Evolutionary conservation across 768 basidiomycete genomes (phyloP).

Genomic region (Rhizopogon vesiculosus): DNA sequence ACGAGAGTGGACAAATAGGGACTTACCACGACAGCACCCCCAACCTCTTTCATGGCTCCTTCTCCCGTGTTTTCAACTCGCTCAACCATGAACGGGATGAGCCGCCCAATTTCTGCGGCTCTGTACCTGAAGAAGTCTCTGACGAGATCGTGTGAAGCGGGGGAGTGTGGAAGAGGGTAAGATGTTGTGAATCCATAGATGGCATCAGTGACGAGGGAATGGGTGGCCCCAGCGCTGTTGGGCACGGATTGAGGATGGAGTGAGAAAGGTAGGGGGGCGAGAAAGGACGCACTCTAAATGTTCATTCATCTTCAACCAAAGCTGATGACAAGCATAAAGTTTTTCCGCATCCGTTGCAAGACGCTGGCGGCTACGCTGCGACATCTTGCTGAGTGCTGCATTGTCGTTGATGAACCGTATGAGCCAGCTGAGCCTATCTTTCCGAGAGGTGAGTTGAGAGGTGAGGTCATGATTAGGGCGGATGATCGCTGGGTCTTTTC

Average conservation of each 20-base stretch:
- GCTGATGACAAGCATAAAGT: conserved; percentile 70
- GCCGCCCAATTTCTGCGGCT: conserved; percentile 57
- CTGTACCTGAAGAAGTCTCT: conserved; percentile 80
- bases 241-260: not conserved
- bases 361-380: conserved; percentile 70
- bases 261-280: not conserved
- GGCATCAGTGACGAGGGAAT: conserved; percentile 65
- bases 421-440: conserved; percentile 77
- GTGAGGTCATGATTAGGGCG: conserved; percentile 75
- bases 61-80: conserved; percentile 17
- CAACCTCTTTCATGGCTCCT: conserved; percentile 33
- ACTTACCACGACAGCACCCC: conserved; percentile 55
- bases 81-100: conserved; percentile 58
- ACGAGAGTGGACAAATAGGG: not conserved
- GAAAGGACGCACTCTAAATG: conserved; percentile 47
- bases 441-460: conserved; percentile 69
- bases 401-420: conserved; percentile 89
- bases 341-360: conserved; percentile 85
- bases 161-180: conserved; percentile 8
- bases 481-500: conserved; percentile 60
- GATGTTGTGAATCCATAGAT: conserved; percentile 65
- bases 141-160: conserved; percentile 59
- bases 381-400: conserved; percentile 76
- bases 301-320: conserved; percentile 78
- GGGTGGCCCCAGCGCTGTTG: conserved; percentile 47